phyloP scores from a whole-genome alignment of 75 land plant genomes.

The Selaginella tamariscina region DNA sequence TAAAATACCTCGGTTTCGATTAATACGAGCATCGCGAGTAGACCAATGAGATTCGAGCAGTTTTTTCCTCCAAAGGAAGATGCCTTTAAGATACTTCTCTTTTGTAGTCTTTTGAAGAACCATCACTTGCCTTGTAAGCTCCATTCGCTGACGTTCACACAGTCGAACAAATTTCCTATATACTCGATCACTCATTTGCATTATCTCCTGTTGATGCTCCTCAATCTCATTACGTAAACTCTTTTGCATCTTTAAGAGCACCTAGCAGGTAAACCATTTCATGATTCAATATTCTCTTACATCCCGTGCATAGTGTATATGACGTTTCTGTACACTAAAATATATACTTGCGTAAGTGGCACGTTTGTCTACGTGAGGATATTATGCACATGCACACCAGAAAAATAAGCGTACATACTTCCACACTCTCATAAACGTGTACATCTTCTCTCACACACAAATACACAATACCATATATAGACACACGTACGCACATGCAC shows the following conservation, averaged over 20 bases:
- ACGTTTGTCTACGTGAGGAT: no score
- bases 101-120: conserved; percentile 54
- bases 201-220: conserved; percentile 93
- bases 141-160: conserved; percentile 87
- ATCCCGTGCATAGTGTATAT: no score
- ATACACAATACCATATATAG: no score
- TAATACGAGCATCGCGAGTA: conserved; percentile 85
- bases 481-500: no score
- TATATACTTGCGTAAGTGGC: no score
- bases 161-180: conserved; percentile 85
- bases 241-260: conserved; percentile 66
- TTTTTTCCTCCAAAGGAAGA: conserved; percentile 92
- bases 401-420: no score
- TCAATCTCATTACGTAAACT: conserved; percentile 80
- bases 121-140: conserved; percentile 72
- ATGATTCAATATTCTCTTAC: no score
- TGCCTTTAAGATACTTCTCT: conserved; percentile 79
- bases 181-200: conserved; percentile 92
- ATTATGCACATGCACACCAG: no score
- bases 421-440: no score
- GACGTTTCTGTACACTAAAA: no score
- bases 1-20: conserved; percentile 81
- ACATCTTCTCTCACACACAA: no score
- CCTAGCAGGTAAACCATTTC: no score
- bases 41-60: conserved; percentile 96